These are phyloP conservation scores for Helotiales sp. DNA, from an alignment of 2,329 filamentous ascomycete species.

Conservation along the genomic window DNA sequence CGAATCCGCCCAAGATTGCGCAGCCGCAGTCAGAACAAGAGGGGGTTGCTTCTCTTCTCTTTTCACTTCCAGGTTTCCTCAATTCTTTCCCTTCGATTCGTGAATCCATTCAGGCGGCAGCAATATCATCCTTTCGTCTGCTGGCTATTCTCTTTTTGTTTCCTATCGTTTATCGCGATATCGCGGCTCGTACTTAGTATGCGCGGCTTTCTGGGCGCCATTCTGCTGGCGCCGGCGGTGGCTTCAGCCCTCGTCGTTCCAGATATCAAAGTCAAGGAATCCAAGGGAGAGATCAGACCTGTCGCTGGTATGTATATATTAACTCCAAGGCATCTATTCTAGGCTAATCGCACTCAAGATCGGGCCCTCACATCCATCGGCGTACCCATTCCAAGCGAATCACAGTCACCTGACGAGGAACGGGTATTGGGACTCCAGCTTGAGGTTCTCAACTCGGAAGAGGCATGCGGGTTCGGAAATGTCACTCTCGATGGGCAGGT, in stretches of 20 bases:
- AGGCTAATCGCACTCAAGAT: slow-evolving; percentile 8
- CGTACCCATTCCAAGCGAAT: slow-evolving; percentile 18
- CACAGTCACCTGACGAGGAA: slow-evolving; percentile 24
- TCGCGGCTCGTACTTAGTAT: slow-evolving; percentile 21
- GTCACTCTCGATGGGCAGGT: slow-evolving; percentile 48
- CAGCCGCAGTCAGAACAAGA: background rate
- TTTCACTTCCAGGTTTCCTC: slow-evolving; percentile 8
- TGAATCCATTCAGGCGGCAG: slow-evolving; percentile 2
- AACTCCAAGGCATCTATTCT: background rate
- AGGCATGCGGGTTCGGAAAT: slow-evolving; percentile 48
- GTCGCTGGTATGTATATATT: slow-evolving; percentile 1
- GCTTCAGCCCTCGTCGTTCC: slow-evolving; percentile 29
- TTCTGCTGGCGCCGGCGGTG: slow-evolving; percentile 31
- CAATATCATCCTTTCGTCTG: background rate
- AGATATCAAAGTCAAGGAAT: slow-evolving; percentile 7
- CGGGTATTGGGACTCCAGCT: slow-evolving; percentile 38
- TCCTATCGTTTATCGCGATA: background rate
- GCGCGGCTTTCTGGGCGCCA: slow-evolving; percentile 33
- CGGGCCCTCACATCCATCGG: slow-evolving; percentile 20
- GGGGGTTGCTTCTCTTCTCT: background rate
- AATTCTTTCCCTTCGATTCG: background rate
- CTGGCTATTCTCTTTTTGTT: background rate
- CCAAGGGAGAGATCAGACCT: slow-evolving; percentile 4
- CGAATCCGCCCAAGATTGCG: slow-evolving; percentile 7
- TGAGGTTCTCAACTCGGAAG: slow-evolving; percentile 45